Conservation (phyloP, 805 yeast genomes). For the Candida golubevii region DNA sequence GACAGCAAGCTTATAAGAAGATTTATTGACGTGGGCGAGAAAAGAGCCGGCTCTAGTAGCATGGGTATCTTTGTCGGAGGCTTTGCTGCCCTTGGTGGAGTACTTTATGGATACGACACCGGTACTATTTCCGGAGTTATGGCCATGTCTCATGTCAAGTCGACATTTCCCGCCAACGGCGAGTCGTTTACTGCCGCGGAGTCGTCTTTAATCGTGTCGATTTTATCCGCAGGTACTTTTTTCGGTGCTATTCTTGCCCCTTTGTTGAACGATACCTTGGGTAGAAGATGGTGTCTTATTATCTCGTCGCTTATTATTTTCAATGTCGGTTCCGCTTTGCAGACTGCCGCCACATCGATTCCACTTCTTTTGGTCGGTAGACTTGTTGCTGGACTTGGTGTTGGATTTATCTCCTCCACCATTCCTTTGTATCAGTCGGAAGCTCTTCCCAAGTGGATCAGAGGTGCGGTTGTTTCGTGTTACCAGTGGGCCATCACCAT, state of each 20-base stretch:
- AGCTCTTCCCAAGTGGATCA: slow-evolving; percentile 38
- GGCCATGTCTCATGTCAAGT: slow-evolving; percentile 36
- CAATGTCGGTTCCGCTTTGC: slow-evolving; percentile 36
- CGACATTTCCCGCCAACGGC: slow-evolving; percentile 21
- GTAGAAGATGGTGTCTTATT: slow-evolving; percentile 36
- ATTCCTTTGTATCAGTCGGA: slow-evolving; percentile 40
- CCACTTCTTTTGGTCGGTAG: slow-evolving; percentile 38
- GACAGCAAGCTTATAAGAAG: slow-evolving; percentile 27
- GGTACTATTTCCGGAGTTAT: slow-evolving; percentile 41
- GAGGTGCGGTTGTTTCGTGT: slow-evolving; percentile 41
- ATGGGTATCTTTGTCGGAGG: slow-evolving; percentile 39
- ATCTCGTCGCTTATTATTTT: slow-evolving; percentile 32
- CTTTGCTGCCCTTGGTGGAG: slow-evolving; percentile 41
- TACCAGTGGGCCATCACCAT: slow-evolving; percentile 40
- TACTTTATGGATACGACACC: slow-evolving; percentile 41
- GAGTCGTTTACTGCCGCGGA: slow-evolving; percentile 19
- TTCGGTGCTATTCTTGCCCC: slow-evolving; percentile 39
- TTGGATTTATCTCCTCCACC: slow-evolving; percentile 38
- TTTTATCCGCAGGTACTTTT: slow-evolving; percentile 40
- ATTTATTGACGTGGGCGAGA: slow-evolving; percentile 43
- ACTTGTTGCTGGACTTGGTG: slow-evolving; percentile 39
- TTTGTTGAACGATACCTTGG: slow-evolving; percentile 32
- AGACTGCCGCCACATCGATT: slow-evolving; percentile 32
- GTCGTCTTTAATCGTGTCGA: slow-evolving; percentile 25
- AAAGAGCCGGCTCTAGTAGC: slow-evolving; percentile 41